These are phyloP conservation scores for Daldinia vernicosa DNA, from an alignment of 495 filamentous ascomycete species.

Conservation along the genomic window DNA sequence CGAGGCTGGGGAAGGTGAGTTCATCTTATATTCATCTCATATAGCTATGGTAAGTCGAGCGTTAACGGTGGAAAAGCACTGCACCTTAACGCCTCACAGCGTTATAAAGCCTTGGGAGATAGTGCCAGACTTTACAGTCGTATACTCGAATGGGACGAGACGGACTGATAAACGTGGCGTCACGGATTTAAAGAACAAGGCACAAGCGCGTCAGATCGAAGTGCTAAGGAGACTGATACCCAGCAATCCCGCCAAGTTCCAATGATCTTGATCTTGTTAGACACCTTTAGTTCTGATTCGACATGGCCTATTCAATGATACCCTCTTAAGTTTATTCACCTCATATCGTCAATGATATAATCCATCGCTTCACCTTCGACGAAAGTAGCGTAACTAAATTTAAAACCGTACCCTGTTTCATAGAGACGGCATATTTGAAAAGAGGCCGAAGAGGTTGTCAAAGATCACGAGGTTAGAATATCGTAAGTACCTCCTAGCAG, in stretches of 20 bases:
- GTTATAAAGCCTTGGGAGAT: conserved; percentile 62
- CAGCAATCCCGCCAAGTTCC: conserved; percentile 69
- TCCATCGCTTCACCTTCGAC: background rate
- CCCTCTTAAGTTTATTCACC: conserved; percentile 11
- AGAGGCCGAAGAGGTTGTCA: background rate
- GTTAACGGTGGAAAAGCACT: conserved; percentile 60
- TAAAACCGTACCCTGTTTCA: background rate
- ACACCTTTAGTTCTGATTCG: conserved; percentile 14
- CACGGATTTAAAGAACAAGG: conserved; percentile 62
- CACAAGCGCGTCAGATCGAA: conserved; percentile 68
- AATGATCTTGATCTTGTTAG: conserved; percentile 45
- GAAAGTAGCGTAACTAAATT: background rate
- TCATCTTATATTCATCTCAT: conserved; percentile 3
- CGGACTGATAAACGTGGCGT: conserved; percentile 65
- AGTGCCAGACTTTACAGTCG: conserved; percentile 70
- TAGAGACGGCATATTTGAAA: background rate
- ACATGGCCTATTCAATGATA: conserved; percentile 30
- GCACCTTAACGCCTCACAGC: conserved; percentile 59
- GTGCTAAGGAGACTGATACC: conserved; percentile 68
- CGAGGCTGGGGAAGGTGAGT: conserved; percentile 71
- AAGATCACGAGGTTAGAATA: no score
- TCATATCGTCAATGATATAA: background rate
- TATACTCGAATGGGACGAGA: conserved; percentile 68
- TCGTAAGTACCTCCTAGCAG: no score
- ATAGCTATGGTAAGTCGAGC: background rate